Evolutionary conservation across 2,329 filamentous ascomycete species (phyloP).

Genomic region (Helotiales sp.): DNA sequence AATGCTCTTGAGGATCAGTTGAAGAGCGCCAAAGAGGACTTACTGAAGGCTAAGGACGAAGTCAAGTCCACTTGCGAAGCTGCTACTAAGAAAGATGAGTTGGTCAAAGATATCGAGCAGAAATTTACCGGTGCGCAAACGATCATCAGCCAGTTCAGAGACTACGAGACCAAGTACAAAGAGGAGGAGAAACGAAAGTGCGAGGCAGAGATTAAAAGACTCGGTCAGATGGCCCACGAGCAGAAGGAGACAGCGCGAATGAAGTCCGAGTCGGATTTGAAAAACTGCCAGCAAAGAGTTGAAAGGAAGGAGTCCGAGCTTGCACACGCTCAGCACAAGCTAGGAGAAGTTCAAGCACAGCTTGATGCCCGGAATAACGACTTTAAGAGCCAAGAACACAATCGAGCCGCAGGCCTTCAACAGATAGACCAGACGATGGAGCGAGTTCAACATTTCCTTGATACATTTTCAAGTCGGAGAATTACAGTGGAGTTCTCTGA

Average conservation of each 20-base stretch:
- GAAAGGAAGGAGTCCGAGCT: constrained; percentile 24
- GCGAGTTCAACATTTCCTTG: background rate
- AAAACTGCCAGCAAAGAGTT: constrained; percentile 25
- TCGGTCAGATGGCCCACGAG: constrained; percentile 27
- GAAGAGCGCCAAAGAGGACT: constrained; percentile 44
- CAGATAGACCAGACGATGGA: constrained; percentile 15
- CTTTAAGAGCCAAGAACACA: constrained; percentile 11
- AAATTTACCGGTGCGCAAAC: constrained; percentile 22
- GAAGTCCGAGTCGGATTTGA: constrained; percentile 27
- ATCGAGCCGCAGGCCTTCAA: constrained; percentile 23
- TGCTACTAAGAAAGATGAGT: constrained; percentile 18
- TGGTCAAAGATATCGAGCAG: constrained; percentile 21
- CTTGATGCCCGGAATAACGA: background rate
- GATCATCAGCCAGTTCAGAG: constrained; percentile 38
- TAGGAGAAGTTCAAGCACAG: constrained; percentile 2
- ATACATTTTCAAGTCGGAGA: background rate
- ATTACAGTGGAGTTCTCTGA: background rate
- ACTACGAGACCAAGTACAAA: constrained; percentile 36
- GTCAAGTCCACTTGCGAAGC: constrained; percentile 17
- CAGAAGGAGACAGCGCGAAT: constrained; percentile 24
- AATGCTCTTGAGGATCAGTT: constrained; percentile 37
- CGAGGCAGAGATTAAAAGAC: constrained; percentile 27
- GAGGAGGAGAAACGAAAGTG: constrained; percentile 38
- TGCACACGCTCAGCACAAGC: background rate
- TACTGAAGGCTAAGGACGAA: constrained; percentile 28